Evolutionary conservation across 2,329 filamentous ascomycete genomes (phyloP), one percentile per base, ranked within the genome.

Genomic region (Sporothrix schenckii): DNA sequence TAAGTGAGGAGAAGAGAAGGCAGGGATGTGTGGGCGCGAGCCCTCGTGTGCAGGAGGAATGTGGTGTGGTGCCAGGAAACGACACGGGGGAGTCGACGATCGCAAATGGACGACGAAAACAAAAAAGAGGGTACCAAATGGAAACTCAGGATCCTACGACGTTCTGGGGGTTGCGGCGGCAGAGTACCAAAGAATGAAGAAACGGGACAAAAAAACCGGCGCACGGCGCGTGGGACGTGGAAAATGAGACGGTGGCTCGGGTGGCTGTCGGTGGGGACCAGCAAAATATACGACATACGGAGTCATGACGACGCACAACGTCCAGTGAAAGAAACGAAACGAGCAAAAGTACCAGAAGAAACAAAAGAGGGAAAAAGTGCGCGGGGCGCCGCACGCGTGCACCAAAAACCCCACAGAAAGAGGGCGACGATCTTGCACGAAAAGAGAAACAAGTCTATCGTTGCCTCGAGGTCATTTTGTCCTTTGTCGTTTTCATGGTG

Each of bases 21-120:
- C 24, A 30, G 61, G 60, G 60, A 30, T 54, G 13, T 5, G 27
- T 16, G 14, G n/a, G 24, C 14, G 53, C 7, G 53, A 16, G 24
- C 13, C 3, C 7, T 14, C 19, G 54, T n/a, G 56, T 44, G 56
- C 41, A 44, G 14, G 10, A 34, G 34, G 19, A 44, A 34, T 21
- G 56, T 60, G 56, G 24, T 34, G 56, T 44, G 30, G 34, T 61
- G 19, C 14, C 56, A n/a, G n/a, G n/a, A 61, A 61, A 44, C n/a
- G 56, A 61, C 56, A 61, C 34, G 34, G 39, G 30, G 30, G 27
- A 30, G 3, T 30, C 27, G 27, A 58, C 39, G 54, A 58, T 58
- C 16, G 11, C 30, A 19, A 58, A 44, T 6, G 13, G 58, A 27
- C 30, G 34, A 34, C 6, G 34, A 34, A 9, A 34, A 34, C 6